phyloP scores from a whole-genome alignment of 306 rosid genomes.

The Potentilla sterilis region DNA sequence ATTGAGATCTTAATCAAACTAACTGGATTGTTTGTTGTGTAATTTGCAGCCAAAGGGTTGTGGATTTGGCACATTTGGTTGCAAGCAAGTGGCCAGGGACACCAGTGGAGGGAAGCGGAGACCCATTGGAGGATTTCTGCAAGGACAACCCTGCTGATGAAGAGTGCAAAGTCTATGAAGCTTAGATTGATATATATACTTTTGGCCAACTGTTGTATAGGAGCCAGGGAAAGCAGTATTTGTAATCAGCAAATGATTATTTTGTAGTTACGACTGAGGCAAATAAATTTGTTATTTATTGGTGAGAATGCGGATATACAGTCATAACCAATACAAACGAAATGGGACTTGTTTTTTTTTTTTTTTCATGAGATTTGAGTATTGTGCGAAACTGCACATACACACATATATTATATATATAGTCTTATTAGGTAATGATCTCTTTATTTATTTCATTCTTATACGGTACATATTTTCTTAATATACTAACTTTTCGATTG shows the following conservation, averaged over 20 bases:
- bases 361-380: too few relatives aligned
- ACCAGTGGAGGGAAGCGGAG: constrained; percentile 50
- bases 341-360: neutral
- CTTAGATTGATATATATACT: constrained; percentile 25
- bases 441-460: too few relatives aligned
- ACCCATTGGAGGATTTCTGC: constrained; percentile 97
- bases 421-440: too few relatives aligned
- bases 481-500: too few relatives aligned
- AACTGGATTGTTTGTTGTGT: neutral
- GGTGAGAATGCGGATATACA: neutral
- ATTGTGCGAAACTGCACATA: too few relatives aligned
- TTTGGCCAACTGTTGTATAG: constrained; percentile 22
- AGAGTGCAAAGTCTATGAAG: constrained; percentile 95
- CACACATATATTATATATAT: too few relatives aligned
- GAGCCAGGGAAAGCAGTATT: constrained; percentile 14
- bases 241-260: constrained; percentile 11
- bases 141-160: constrained; percentile 84
- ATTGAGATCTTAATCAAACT: neutral
- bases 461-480: too few relatives aligned
- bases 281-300: neutral
- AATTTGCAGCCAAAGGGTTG: constrained; percentile 90
- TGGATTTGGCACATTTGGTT: constrained; percentile 91
- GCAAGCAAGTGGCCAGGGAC: constrained; percentile 85
- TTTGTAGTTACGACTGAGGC: constrained; percentile 17
- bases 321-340: neutral